Evolutionary conservation across 2,329 filamentous ascomycete species (phyloP).

Genomic region (Volutella citrinella): DNA sequence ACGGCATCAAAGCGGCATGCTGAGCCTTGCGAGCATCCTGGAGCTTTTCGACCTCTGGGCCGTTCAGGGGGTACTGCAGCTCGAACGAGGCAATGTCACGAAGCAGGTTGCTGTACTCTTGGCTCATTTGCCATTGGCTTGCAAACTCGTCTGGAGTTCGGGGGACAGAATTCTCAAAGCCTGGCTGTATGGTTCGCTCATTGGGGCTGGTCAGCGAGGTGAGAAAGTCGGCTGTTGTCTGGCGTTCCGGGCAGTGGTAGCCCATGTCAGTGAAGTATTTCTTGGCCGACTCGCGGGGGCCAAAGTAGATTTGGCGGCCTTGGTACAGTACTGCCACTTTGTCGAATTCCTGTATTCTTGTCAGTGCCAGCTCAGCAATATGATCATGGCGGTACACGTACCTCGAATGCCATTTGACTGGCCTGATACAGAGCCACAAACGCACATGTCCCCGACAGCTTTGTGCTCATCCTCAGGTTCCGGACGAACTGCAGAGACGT

Average conservation of each 20-base stretch:
- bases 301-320: conserved; percentile 65
- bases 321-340: conserved; percentile 66
- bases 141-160: conserved; percentile 35
- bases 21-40: conserved; percentile 8
- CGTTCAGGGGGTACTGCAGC: conserved; percentile 3
- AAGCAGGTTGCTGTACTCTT: conserved; percentile 2
- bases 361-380: too few relatives aligned
- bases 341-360: conserved; percentile 60
- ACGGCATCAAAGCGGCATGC: conserved; percentile 14
- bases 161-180: conserved; percentile 28
- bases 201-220: conserved; percentile 46
- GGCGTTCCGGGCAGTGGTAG: conserved; percentile 56
- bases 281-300: conserved; percentile 51
- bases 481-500: conserved; percentile 19
- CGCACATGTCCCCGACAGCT: conserved; percentile 10
- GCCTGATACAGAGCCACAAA: conserved; percentile 54
- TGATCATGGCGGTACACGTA: too few relatives aligned
- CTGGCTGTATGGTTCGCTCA: conserved; percentile 28
- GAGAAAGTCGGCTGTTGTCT: conserved; percentile 62
- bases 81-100: conserved; percentile 8
- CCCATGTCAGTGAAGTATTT: conserved; percentile 60
- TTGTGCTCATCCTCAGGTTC: conserved; percentile 14
- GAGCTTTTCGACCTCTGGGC: conserved; percentile 8
- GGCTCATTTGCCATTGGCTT: conserved; percentile 28
- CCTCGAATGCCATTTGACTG: conserved; percentile 48